Evolutionary conservation across 345 rosid species (phyloP), one percentile per base, ranked within the genome.

Genomic region (Chamaenerion angustifolium): DNA sequence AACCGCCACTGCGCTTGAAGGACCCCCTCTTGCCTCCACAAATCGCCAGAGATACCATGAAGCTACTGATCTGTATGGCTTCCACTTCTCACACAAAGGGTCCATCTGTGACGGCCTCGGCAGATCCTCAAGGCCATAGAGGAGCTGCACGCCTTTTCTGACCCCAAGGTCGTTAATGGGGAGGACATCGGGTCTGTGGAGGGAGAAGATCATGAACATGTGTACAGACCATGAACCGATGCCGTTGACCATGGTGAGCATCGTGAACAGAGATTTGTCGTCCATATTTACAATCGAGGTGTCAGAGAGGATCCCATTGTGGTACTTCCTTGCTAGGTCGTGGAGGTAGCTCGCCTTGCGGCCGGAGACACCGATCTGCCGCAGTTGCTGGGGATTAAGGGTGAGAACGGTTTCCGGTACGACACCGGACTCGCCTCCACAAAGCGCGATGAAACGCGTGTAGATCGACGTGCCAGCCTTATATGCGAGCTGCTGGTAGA

Each of bases 161-260:
- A 88, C 81, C 6, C 88, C 88, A 0, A 88, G 85, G 59, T 92
- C 96, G 21, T 84, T 88, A 62, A 84, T 81, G 1, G 99, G 95
- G 58, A 92, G 71, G 51, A 92, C 99, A 59, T 92, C 99, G 0
- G 95, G 99, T 66, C 96, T 80, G 49, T 85, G 99, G 48, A 92
- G 80, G 43, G 99, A 92, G 64, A 82, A 80, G 8, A 92, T 92
- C 99, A 88, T 88, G 54, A 92, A 88, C 94, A 92, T 88, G 51
- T 92, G 94, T 49, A 92, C 99, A 3, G 96, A 92, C 96, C 99
- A 92, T 4, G 99, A 84, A 5, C 99, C 99, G 21, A 92, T 92
- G 47, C 96, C 99, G 49, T 88, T 88, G 40, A 92, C 99, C 96
- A 92, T 92, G 0, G 99, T 92, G 41, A 92, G 76, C 99, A 92